Percentiles rank a stretch among this genome's conserved stretches.
phyloP scores from a whole-genome alignment of 2,329 filamentous ascomycete species.

The Phyllosticta citrichinensis region DNA sequence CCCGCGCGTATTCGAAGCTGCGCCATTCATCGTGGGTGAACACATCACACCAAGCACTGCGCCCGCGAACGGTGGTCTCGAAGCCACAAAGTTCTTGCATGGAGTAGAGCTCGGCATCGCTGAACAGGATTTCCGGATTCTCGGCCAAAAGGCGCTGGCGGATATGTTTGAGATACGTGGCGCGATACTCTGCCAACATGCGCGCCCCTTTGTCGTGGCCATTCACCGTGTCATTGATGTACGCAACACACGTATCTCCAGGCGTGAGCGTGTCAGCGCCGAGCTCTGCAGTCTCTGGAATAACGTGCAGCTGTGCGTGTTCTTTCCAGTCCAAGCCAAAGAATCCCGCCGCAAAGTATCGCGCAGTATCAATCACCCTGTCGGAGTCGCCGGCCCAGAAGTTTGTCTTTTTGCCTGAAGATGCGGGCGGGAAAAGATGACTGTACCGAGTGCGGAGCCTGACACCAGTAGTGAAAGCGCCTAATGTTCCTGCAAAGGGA shows the following conservation, averaged over 20 bases:
- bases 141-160: conserved; percentile 33
- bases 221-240: conserved; percentile 26
- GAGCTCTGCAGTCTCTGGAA: conserved; percentile 41
- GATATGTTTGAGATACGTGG: conserved; percentile 39
- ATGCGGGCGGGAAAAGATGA: conserved; percentile 30
- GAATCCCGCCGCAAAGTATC: conserved; percentile 45
- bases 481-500: conserved; percentile 45
- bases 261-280: conserved; percentile 48
- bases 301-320: conserved; percentile 37
- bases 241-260: conserved; percentile 36
- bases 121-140: conserved; percentile 35
- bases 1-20: conserved; percentile 48
- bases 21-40: conserved; percentile 46
- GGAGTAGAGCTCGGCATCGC: conserved; percentile 41
- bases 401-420: conserved; percentile 21
- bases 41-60: conserved; percentile 46
- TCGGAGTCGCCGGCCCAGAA: conserved; percentile 47
- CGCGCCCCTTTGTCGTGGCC: conserved; percentile 43
- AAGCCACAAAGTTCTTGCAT: conserved; percentile 56
- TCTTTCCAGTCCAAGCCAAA: conserved; percentile 42
- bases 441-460: conserved; percentile 44
- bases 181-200: conserved; percentile 38
- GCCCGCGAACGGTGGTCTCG: conserved; percentile 44
- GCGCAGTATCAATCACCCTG: conserved; percentile 47
- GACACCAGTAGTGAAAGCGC: conserved; percentile 45